Base-by-base conservation (phyloP, 495 filamentous ascomycete species). In the Trichocladium antarcticum region DNA sequence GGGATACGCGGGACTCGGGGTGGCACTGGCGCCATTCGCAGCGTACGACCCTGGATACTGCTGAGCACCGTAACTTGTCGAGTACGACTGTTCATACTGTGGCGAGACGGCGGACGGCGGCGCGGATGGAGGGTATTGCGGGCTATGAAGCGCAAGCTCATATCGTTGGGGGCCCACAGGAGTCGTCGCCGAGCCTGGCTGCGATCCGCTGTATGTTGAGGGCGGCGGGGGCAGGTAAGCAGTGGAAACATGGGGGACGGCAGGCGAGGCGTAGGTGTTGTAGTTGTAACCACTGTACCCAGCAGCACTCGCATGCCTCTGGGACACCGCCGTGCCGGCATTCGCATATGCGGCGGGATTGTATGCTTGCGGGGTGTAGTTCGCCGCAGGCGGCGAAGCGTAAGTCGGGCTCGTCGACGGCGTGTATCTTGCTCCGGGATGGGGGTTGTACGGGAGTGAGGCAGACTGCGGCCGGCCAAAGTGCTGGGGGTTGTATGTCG, bases 401-500 rank as follows among this genome's bases (percentile, higher is more conserved):
- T 62, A 63, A 11, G 58, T 62, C 45, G 59, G 60, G 53, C 63
- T 67, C 47, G 51, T 55, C 29, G 65, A 51, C 19, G 58, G 48
- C 27, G 42, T 46, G 29, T 63, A 68, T 49, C 69, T 63, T 17
- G 64, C 42, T 11, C 53, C 40, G 1, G 68, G 65, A 35, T 64
- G 60, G 37, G 67, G 69, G 34, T 68, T 68, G 40, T 68, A 72
- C 27, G 67, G 74, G 27, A 70, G 51, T n/a, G 61, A 62, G 2
- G 63, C 68, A 16, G 82, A 77, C 38, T 84, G 76, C 3, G 83
- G 75, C 8, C 78, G 70, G 38, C 74, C 78, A 62, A 88, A 96
- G 44, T 83, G 70, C 63, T 89, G 86, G 1, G 89, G 89, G 55
- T 95, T 93, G 65, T 95, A 95, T 1, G 78, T 68, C 12, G 73